Evolutionary conservation across 306 rosid genomes (phyloP).

Genomic region (Quercus aquifolioides): DNA sequence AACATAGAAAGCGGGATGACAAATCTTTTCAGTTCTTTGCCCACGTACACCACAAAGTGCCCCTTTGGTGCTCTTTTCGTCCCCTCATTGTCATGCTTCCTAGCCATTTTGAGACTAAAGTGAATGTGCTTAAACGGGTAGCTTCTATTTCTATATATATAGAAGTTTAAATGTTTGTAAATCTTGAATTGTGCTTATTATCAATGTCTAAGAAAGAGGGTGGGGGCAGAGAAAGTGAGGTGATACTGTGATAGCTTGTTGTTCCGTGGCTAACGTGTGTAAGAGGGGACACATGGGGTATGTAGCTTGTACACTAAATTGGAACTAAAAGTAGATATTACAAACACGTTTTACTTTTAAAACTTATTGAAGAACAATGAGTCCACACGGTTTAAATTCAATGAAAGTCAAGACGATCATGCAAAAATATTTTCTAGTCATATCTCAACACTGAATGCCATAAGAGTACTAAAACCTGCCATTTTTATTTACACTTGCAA

Average conservation of each 20-base stretch:
- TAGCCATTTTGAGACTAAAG: constrained; percentile 9
- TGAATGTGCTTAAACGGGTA: neutral
- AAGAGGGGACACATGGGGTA: neutral
- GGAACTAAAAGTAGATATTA: neutral
- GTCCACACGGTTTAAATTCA: no score
- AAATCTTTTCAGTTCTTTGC: constrained; percentile 30
- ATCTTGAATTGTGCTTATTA: no score
- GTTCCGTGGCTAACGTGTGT: neutral
- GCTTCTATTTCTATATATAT: neutral
- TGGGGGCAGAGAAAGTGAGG: neutral
- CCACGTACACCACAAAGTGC: constrained; percentile 44
- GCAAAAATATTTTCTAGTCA: no score
- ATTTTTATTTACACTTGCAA: no score
- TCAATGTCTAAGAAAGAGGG: no score
- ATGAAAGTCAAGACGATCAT: no score
- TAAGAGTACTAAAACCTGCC: neutral
- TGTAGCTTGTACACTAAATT: neutral
- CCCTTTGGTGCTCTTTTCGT: constrained; percentile 36
- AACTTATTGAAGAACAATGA: neutral
- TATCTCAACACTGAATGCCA: neutral
- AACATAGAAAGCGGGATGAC: constrained; percentile 29
- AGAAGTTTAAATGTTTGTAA: neutral
- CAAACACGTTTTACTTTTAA: neutral
- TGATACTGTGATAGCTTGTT: neutral
- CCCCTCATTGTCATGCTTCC: neutral